phyloP scores from a whole-genome alignment of 2,329 filamentous ascomycete genomes.

The Fusarium circinatum region DNA sequence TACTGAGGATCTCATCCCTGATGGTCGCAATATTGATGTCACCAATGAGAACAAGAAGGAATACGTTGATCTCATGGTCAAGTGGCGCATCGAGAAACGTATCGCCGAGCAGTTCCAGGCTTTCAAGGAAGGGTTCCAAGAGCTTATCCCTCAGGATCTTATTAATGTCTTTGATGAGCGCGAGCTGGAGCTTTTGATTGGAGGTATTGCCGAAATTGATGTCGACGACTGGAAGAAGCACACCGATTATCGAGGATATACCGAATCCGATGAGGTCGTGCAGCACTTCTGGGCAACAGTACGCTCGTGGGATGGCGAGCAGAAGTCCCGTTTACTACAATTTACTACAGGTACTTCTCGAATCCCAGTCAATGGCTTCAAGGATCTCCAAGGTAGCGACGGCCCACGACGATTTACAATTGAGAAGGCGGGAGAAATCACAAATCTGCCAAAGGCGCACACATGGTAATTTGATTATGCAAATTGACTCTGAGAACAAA shows the following conservation, averaged over 20 bases:
- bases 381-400: slow-evolving; percentile 97
- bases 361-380: slow-evolving; percentile 99
- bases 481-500: not conserved
- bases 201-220: slow-evolving; percentile 99
- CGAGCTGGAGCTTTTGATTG: slow-evolving; percentile 94
- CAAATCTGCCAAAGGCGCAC: slow-evolving; percentile 93
- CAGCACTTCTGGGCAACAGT: slow-evolving; percentile 99
- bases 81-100: slow-evolving; percentile 99
- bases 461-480: slow-evolving; percentile 78
- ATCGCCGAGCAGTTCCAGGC: slow-evolving; percentile 98
- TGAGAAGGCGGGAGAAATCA: slow-evolving; percentile 93
- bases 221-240: slow-evolving; percentile 99
- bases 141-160: slow-evolving; percentile 94
- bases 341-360: slow-evolving; percentile 97
- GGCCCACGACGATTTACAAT: slow-evolving; percentile 96
- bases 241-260: slow-evolving; percentile 98
- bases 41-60: slow-evolving; percentile 99
- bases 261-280: slow-evolving; percentile 95
- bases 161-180: slow-evolving; percentile 99
- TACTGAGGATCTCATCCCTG: slow-evolving; percentile 92
- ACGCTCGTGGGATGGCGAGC: slow-evolving; percentile 95
- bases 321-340: slow-evolving; percentile 94
- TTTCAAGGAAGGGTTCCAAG: slow-evolving; percentile 97
- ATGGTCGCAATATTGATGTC: slow-evolving; percentile 91
- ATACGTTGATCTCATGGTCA: slow-evolving; percentile 98